These are phyloP conservation scores for Forsythia viridissima DNA, from an alignment of 257 asterid genomes.

Conservation along the genomic window DNA sequence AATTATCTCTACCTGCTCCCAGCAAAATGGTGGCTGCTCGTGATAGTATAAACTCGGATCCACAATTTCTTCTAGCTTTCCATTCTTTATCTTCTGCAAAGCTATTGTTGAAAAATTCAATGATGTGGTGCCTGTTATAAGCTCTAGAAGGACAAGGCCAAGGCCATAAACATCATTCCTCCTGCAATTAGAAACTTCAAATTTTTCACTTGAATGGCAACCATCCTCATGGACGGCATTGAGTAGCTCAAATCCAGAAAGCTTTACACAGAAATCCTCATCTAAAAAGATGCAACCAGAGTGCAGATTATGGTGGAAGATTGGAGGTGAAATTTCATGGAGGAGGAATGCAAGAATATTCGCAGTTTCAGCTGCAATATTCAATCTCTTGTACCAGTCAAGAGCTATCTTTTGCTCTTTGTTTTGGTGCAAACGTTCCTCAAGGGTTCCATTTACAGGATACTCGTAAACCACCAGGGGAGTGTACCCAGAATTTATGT, in stretches of 20 bases:
- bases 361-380: slow-evolving; percentile 52
- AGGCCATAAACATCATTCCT: slow-evolving; percentile 57
- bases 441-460: slow-evolving; percentile 50
- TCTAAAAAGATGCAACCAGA: slow-evolving; percentile 56
- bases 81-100: slow-evolving; percentile 59
- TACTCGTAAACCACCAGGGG: slow-evolving; percentile 51
- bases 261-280: slow-evolving; percentile 40
- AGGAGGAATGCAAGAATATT: slow-evolving; percentile 62
- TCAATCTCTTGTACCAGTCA: slow-evolving; percentile 57
- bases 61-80: slow-evolving; percentile 66
- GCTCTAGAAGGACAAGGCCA: slow-evolving; percentile 54
- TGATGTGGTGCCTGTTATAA: slow-evolving; percentile 47
- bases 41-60: slow-evolving; percentile 70
- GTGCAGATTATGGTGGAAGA: slow-evolving; percentile 52
- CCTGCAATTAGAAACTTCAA: slow-evolving; percentile 19
- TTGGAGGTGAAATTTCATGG: slow-evolving; percentile 56
- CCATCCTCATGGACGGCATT: slow-evolving; percentile 9
- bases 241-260: slow-evolving; percentile 50
- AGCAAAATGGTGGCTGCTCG: slow-evolving; percentile 48
- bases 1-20: slow-evolving; percentile 56
- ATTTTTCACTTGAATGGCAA: slow-evolving; percentile 16
- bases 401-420: slow-evolving; percentile 34
- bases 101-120: slow-evolving; percentile 30
- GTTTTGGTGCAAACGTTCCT: slow-evolving; percentile 39
- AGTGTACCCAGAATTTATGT: slow-evolving; percentile 39